Conservation (phyloP, 1,284 basidiomycete genomes). For the Mixia osmundae region DNA sequence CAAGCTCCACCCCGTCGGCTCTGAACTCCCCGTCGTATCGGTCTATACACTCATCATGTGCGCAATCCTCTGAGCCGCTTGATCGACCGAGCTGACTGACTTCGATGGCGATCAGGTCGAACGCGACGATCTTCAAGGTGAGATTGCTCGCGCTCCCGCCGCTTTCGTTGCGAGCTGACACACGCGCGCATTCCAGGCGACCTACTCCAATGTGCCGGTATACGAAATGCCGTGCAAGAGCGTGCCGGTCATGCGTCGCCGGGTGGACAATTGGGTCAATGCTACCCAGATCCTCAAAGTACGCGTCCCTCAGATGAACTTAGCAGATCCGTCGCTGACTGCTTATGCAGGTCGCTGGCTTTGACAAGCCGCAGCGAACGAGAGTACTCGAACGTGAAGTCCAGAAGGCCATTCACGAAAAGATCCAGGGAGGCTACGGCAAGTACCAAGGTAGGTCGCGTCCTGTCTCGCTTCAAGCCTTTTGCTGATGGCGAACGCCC, state of each 20-base stretch:
- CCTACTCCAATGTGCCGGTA: conserved; percentile 25
- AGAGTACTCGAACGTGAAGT: conserved; percentile 93
- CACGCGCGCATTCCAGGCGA: conserved; percentile 23
- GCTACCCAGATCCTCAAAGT: conserved; percentile 35
- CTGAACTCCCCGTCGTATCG: too few species aligned
- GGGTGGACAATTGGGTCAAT: conserved; percentile 90
- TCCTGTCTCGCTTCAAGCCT: too few species aligned
- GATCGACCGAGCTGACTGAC: too few species aligned
- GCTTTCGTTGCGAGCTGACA: too few species aligned
- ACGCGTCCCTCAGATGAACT: neutral
- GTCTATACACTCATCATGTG: too few species aligned
- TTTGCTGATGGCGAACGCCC: neutral
- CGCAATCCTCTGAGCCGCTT: too few species aligned
- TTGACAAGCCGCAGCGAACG: conserved; percentile 96
- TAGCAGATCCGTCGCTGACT: neutral
- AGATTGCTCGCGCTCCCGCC: too few species aligned
- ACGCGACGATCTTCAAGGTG: too few species aligned
- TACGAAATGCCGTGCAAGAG: conserved; percentile 28
- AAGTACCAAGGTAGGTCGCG: conserved; percentile 86
- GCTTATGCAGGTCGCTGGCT: conserved; percentile 97
- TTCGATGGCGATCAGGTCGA: too few species aligned
- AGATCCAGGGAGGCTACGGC: conserved; percentile 97
- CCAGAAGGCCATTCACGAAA: conserved; percentile 96
- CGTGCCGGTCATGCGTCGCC: conserved; percentile 90
- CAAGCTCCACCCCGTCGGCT: too few species aligned